Conservation (phyloP, 1,139 yeast species). For the Diutina catenulata region DNA sequence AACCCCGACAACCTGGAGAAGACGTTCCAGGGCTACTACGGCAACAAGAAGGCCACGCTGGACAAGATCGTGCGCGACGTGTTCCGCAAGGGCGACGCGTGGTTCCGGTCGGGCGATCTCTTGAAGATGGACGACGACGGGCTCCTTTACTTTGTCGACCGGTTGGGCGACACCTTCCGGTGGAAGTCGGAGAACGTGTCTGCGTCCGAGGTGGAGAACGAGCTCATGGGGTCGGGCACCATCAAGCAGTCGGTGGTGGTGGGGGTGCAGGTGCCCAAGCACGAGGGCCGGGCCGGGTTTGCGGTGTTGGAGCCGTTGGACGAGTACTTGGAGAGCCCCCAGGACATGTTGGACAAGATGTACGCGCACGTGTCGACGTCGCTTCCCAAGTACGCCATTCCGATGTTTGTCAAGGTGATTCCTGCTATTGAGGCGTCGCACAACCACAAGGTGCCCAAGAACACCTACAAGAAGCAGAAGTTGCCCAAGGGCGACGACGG, state of each 20-base stretch:
- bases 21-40: constrained; percentile 87
- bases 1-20: constrained; percentile 51
- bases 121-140: constrained; percentile 60
- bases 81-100: constrained; percentile 80
- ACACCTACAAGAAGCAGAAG: constrained; percentile 60
- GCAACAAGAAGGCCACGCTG: constrained; percentile 67
- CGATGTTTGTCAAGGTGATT: constrained; percentile 61
- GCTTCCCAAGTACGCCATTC: constrained; percentile 83
- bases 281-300: constrained; percentile 92
- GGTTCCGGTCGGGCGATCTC: constrained; percentile 84
- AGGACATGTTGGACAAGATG: constrained; percentile 22
- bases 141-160: constrained; percentile 73
- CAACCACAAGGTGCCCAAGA: constrained; percentile 81
- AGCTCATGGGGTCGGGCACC: constrained; percentile 9
- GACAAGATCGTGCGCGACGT: constrained; percentile 66
- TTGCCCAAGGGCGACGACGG: constrained; percentile 64
- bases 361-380: constrained; percentile 26
- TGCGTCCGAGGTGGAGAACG: constrained; percentile 12
- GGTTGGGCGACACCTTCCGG: constrained; percentile 92
- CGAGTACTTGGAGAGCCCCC: constrained; percentile 3
- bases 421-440: constrained; percentile 59
- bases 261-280: constrained; percentile 76
- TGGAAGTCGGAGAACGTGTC: constrained; percentile 57
- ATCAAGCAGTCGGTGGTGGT: constrained; percentile 64
- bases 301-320: constrained; percentile 49